Conservation (phyloP, 192 early-diverging fungal genomes). For the Backusella liffmaniae region DNA sequence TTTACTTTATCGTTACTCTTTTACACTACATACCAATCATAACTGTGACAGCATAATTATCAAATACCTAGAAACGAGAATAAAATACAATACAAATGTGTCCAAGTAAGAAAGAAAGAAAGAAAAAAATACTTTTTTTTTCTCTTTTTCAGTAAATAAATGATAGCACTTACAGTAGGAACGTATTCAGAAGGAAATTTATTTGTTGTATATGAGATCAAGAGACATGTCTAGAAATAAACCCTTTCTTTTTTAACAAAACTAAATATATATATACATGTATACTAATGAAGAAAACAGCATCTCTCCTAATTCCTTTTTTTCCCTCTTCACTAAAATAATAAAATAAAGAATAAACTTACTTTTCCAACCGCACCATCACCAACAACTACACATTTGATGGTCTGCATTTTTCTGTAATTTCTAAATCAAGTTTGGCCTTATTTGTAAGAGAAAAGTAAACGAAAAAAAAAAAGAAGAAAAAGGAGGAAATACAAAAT, state of each 20-base stretch:
- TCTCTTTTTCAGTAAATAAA: neutral
- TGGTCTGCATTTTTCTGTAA: slow-evolving; percentile 63
- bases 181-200: slow-evolving; percentile 97
- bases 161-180: slow-evolving; percentile 73
- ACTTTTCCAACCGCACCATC: slow-evolving; percentile 78
- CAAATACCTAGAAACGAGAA: slow-evolving; percentile 68
- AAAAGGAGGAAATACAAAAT: slow-evolving; percentile 3
- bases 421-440: neutral
- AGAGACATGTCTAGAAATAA: slow-evolving; percentile 79
- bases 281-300: neutral
- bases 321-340: neutral
- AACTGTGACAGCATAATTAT: slow-evolving; percentile 98
- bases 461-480: neutral
- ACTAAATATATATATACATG: neutral
- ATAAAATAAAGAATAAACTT: slow-evolving; percentile 16
- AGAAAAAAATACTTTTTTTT: neutral
- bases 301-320: neutral
- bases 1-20: neutral
- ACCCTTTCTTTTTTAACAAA: neutral
- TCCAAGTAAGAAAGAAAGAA: neutral
- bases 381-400: slow-evolving; percentile 81
- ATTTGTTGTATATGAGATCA: slow-evolving; percentile 96
- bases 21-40: slow-evolving; percentile 75
- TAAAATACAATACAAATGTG: neutral
- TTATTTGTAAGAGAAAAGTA: neutral